These are phyloP conservation scores for Lupinus albus DNA, from an alignment of 306 rosid genomes.

Conservation along the genomic window DNA sequence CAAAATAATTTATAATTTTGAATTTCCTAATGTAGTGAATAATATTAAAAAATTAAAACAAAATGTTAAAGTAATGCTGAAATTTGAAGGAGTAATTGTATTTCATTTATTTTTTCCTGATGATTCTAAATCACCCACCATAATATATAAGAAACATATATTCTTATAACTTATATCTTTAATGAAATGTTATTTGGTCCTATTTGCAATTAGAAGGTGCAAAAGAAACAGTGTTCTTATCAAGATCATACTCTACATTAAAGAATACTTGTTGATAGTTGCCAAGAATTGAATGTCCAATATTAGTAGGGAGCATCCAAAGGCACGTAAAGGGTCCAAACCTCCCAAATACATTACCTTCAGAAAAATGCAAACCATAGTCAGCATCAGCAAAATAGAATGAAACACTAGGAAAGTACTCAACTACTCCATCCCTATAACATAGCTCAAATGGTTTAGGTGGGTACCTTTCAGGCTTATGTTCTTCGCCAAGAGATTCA, in stretches of 20 bases:
- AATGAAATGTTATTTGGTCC: neutral
- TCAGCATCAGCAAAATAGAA: slow-evolving; percentile 27
- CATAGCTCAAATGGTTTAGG: neutral
- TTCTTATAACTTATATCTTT: neutral
- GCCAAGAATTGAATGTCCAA: neutral
- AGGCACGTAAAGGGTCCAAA: neutral
- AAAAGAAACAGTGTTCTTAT: slow-evolving; percentile 4
- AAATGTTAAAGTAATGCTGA: too few species aligned
- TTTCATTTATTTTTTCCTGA: too few species aligned
- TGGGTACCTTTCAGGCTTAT: neutral
- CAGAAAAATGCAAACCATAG: neutral
- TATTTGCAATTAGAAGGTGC: neutral
- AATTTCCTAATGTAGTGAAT: too few species aligned
- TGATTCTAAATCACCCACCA: too few species aligned
- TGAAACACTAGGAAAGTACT: neutral
- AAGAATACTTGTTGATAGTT: neutral
- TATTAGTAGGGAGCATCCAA: neutral
- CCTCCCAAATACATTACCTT: neutral
- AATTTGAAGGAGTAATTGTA: too few species aligned
- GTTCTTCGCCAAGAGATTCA: neutral
- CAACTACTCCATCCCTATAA: neutral
- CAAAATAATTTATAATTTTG: too few species aligned
- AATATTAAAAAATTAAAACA: too few species aligned
- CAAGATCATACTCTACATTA: slow-evolving; percentile 11
- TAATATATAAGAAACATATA: too few species aligned